These are phyloP conservation scores for Chamaecrista fasciculata DNA, from an alignment of 306 rosid genomes.

Conservation along the genomic window DNA sequence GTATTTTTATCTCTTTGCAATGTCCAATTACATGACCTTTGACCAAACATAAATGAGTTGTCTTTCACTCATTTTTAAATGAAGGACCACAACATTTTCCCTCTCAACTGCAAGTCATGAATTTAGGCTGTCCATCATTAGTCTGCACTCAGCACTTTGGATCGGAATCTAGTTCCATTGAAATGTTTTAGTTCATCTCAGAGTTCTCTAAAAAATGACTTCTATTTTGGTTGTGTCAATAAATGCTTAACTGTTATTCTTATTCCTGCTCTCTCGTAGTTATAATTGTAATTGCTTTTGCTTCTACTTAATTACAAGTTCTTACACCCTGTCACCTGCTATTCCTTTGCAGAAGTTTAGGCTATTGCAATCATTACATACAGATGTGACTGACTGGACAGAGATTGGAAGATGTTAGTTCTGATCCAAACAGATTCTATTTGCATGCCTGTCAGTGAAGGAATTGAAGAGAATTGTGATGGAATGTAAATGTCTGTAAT, in stretches of 20 bases:
- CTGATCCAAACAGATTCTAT: background rate
- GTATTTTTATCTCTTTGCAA: background rate
- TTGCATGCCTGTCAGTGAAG: background rate
- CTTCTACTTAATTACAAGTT: background rate
- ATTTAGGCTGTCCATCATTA: background rate
- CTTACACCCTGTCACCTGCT: background rate
- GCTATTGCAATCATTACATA: background rate
- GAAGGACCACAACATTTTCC: background rate
- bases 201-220: background rate
- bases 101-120: conserved; percentile 1
- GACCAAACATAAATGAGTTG: background rate
- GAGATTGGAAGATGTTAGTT: background rate
- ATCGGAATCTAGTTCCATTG: background rate
- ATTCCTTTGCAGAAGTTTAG: conserved; percentile 22
- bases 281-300: conserved; percentile 15
- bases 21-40: background rate
- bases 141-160: background rate
- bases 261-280: background rate
- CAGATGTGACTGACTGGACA: background rate
- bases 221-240: background rate
- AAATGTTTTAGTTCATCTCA: background rate
- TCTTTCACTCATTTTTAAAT: background rate
- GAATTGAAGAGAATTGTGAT: background rate
- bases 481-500: background rate
- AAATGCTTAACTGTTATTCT: background rate